Evolutionary conservation across 2,329 filamentous ascomycete species (phyloP), one percentile per base, ranked within the genome.

Genomic region (Talaromyces sp.): DNA sequence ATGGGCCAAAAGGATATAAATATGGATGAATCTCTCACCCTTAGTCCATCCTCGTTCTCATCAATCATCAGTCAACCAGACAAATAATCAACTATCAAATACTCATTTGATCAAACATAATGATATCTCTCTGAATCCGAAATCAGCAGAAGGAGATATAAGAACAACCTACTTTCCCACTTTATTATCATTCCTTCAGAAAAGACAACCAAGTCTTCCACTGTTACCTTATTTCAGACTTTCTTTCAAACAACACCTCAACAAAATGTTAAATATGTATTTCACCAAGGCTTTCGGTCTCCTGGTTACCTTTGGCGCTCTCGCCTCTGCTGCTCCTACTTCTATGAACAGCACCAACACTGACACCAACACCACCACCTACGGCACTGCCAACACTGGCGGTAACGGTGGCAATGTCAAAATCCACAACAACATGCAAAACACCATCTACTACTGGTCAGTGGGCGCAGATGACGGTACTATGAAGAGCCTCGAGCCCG

Each of bases 381-480:
- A 71, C 52, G 68, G 69, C 58, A 69, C 66, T 50, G 68, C 66
- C 45, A 74, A 73, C 45, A 72, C 71, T 35, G 68, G 49, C 63
- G 71, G 65, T 17, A 71, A 70, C 22, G 59, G 41, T 25, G 54
- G 64, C 22, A 15, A 68, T 39, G 77, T 78, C 66, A 70, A 65
- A 67, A 78, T 80, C 66, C 69, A 73, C 69, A 80, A 80, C 75
- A 74, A 75, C 71, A 74, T 79, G 68, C 59, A 68, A 52, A 52
- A 69, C 45, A 69, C 73, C 67, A 70, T 80, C 69, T 80, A 80
- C 69, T 73, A 76, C 70, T 79, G 77, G 78, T 79, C 78, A 60
- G 76, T 80, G 49, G 65, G 74, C 68, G 68, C 75, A 62, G 67
- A 68, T 13, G 73, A 71, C 64, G 74, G 72, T 8, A 59, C 72